Percentiles rank a stretch among this genome's conserved stretches.
Evolutionary conservation across 2,329 filamentous ascomycete genomes (phyloP).

Genomic region (Helicocarpus griseus): DNA sequence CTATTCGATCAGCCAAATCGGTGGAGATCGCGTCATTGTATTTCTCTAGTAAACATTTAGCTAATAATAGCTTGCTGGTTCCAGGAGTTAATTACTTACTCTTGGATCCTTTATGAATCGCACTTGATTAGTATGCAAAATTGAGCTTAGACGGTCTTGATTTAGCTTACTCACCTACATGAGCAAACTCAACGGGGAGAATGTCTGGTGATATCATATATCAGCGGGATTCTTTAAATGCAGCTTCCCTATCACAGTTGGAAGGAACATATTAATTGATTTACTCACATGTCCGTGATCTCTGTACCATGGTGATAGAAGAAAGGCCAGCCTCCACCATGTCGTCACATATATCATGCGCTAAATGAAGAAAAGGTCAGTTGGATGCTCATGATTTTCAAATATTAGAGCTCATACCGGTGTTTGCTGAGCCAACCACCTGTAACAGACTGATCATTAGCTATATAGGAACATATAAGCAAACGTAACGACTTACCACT

Average conservation of each 20-base stretch:
- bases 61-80: background rate
- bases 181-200: conserved; percentile 13
- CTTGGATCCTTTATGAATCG: conserved; percentile 2
- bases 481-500: conserved; percentile 16
- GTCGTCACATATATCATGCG: conserved; percentile 40
- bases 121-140: background rate
- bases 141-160: background rate
- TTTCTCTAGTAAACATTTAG: conserved; percentile 5
- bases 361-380: conserved; percentile 6
- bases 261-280: background rate
- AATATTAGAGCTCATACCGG: conserved; percentile 17
- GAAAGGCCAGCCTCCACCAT: conserved; percentile 34
- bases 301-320: conserved; percentile 40
- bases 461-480: too few species aligned
- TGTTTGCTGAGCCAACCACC: conserved; percentile 40
- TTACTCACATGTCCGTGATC: conserved; percentile 29
- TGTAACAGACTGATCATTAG: background rate
- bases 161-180: background rate
- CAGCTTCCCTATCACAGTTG: too few species aligned
- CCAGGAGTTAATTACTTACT: conserved; percentile 8
- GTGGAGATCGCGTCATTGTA: conserved; percentile 16
- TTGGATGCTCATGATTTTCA: background rate
- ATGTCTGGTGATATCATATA: conserved; percentile 13
- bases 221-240: too few species aligned
- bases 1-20: conserved; percentile 13